Conservation (phyloP, 2,329 filamentous ascomycete genomes). For the Aschersonia sp. region DNA sequence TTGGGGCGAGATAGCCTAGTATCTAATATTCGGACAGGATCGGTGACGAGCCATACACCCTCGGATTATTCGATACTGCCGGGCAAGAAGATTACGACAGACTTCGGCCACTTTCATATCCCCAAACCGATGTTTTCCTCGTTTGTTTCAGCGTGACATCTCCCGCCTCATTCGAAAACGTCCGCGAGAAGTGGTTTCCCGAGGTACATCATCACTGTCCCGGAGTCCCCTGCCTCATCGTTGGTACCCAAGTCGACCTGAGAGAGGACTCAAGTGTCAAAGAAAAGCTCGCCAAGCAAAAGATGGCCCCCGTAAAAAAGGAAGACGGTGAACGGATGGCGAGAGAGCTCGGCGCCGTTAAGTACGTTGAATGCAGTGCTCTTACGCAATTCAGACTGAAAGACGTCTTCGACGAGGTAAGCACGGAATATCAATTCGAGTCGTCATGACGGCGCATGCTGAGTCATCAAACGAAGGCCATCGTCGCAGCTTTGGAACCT, state of each 20-base stretch:
- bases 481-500: conserved; percentile 87
- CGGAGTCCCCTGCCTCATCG: conserved; percentile 92
- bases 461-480: conserved; percentile 46
- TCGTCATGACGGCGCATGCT: background rate
- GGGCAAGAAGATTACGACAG: conserved; percentile 99
- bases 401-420: conserved; percentile 97
- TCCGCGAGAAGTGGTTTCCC: conserved; percentile 96
- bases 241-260: conserved; percentile 94
- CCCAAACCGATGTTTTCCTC: conserved; percentile 96
- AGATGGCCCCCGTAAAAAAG: conserved; percentile 83
- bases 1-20: background rate
- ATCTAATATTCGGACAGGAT: conserved; percentile 49
- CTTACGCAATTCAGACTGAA: conserved; percentile 97
- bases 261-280: conserved; percentile 74
- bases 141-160: conserved; percentile 98
- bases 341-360: conserved; percentile 91
- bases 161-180: conserved; percentile 96
- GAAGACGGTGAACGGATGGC: conserved; percentile 95
- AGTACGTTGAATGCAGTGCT: conserved; percentile 97
- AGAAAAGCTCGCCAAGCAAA: conserved; percentile 88
- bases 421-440: conserved; percentile 9
- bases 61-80: conserved; percentile 95
- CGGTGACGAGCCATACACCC: conserved; percentile 93
- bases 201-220: conserved; percentile 98
- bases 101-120: conserved; percentile 89